A percentile compares a stretch with the other conserved stretches of the same genome.
Evolutionary conservation across 164 flowering plant genomes (phyloP).

Genomic region (Chloranthus sessilifolius): DNA sequence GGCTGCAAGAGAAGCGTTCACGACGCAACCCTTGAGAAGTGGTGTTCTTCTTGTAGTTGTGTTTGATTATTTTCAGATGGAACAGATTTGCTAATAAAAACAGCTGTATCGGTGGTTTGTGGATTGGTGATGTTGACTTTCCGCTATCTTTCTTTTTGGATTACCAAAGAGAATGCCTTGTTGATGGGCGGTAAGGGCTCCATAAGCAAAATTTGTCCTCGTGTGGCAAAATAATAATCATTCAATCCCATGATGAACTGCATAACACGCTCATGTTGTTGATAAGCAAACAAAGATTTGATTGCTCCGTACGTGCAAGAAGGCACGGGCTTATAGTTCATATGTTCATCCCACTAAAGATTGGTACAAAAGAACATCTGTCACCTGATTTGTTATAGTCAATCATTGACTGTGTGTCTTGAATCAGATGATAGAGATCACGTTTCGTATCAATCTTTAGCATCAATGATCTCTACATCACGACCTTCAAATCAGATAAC

Average conservation of each 20-base stretch:
- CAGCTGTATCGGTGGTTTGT: background rate
- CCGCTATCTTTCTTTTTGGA: background rate
- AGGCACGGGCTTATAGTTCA: background rate
- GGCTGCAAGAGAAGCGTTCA: background rate
- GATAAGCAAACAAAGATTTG: background rate
- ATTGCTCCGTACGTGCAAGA: background rate
- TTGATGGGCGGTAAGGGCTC: background rate
- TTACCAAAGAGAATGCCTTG: background rate
- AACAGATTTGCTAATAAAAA: background rate
- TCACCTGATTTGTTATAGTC: no score
- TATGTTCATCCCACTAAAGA: background rate
- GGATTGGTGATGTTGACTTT: background rate
- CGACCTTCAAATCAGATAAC: no score
- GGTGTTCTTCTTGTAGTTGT: background rate
- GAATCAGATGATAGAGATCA: no score
- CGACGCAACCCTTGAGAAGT: background rate
- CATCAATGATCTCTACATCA: no score
- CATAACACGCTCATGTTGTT: background rate
- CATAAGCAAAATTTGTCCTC: no score
- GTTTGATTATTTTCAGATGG: background rate
- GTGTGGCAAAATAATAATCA: background rate
- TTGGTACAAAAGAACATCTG: no score
- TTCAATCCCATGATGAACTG: background rate
- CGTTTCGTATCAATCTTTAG: no score
- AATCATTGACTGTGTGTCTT: no score